These are phyloP conservation scores for Leishmania braziliensis DNA, from an alignment of 208 protist species.

Conservation along the genomic window DNA sequence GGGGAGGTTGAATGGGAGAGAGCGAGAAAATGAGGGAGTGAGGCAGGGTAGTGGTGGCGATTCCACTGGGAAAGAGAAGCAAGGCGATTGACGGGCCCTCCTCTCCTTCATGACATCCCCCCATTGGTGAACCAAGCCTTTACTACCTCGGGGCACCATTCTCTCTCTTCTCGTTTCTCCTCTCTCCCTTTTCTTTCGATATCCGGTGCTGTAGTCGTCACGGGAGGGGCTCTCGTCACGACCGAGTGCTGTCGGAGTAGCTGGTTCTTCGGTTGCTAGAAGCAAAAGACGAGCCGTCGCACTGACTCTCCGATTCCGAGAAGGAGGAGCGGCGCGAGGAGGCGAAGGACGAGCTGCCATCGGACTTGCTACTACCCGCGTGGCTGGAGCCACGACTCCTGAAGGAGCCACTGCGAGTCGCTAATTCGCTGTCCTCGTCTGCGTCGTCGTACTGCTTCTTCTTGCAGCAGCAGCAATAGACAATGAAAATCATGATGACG, in stretches of 20 bases:
- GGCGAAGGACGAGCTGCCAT: not conserved
- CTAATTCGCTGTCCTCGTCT: conserved; percentile 9
- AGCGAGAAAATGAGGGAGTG: not conserved
- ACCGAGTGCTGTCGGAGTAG: too few relatives aligned
- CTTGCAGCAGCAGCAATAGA: conserved; percentile 18
- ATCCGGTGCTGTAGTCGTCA: not conserved
- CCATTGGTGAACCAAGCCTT: not conserved
- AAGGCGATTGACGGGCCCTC: not conserved
- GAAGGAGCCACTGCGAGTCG: conserved; percentile 18
- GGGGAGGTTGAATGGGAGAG: too few relatives aligned
- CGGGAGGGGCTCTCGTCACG: not conserved
- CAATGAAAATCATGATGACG: not conserved
- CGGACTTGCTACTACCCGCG: not conserved
- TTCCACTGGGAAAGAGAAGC: not conserved
- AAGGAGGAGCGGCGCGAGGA: not conserved
- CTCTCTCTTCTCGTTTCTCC: not conserved
- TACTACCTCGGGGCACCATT: not conserved
- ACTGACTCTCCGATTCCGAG: not conserved
- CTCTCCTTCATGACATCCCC: not conserved
- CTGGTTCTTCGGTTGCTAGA: not conserved
- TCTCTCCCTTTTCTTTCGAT: not conserved
- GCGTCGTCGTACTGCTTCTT: conserved; percentile 1
- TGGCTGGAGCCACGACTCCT: not conserved
- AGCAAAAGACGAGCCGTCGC: conserved; percentile 2
- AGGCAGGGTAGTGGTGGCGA: not conserved